phyloP scores from a whole-genome alignment of 176 grass and related monocot species.

The Hordeum vulgare region MorexV3_pseudomolecules_assembly NC_058523.1:528241283-528241782 shows the following conservation, averaged over 20 bases:
- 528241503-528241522: neutral
- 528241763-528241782: slow-evolving; percentile 50
- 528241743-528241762: slow-evolving; percentile 33
- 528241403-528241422: neutral
- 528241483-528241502: neutral
- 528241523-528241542: neutral
- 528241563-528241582: neutral
- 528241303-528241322: no score
- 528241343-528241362: no score
- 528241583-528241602: neutral
- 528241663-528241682: slow-evolving; percentile 23
- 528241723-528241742: slow-evolving; percentile 8
- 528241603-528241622: neutral
- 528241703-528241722: slow-evolving; percentile 35
- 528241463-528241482: neutral
- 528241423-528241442: neutral
- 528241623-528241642: slow-evolving; percentile 21
- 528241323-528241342: no score
- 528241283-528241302: no score
- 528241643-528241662: slow-evolving; percentile 37
- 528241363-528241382: neutral
- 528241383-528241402: neutral
- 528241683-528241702: slow-evolving; percentile 29
- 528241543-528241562: neutral
- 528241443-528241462: neutral